Conservation (phyloP, 2,329 filamentous ascomycete species). For the Malbranchea cinnamomea region DNA sequence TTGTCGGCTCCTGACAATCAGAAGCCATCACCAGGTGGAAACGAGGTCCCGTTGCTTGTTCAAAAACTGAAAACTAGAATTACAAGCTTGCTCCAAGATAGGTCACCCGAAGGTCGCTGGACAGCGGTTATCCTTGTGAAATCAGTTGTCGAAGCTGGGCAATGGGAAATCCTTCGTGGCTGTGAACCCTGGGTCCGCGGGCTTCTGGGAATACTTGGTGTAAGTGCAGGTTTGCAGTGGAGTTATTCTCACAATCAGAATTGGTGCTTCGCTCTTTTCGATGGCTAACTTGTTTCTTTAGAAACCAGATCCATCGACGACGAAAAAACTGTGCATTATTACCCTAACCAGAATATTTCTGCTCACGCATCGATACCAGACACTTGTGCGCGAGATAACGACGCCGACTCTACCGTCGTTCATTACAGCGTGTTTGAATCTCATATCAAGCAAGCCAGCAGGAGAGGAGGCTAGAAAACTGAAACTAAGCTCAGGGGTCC, state of each 20-base stretch:
- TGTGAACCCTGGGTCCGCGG: conserved; percentile 62
- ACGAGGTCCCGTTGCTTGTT: conserved; percentile 54
- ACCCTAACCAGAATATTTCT: conserved; percentile 71
- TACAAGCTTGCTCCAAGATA: conserved; percentile 62
- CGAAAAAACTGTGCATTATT: conserved; percentile 63
- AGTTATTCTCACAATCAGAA: conserved; percentile 2
- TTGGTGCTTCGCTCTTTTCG: neutral
- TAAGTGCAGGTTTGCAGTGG: conserved; percentile 22
- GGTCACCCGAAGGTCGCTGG: conserved; percentile 59
- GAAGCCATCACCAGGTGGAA: conserved; percentile 44
- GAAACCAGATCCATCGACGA: conserved; percentile 62
- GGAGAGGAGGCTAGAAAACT: conserved; percentile 21
- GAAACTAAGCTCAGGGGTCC: conserved; percentile 33
- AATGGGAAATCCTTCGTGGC: conserved; percentile 64
- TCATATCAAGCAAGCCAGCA: conserved; percentile 37
- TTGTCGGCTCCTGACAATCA: conserved; percentile 48
- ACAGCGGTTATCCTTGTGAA: conserved; percentile 67
- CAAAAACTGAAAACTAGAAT: conserved; percentile 72
- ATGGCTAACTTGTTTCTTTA: conserved; percentile 18
- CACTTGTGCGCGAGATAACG: conserved; percentile 71
- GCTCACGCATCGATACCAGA: conserved; percentile 67
- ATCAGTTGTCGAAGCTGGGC: conserved; percentile 64
- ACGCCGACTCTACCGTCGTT: conserved; percentile 67
- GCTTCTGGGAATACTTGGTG: conserved; percentile 59
- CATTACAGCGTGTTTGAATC: conserved; percentile 55